These are phyloP conservation scores for Herpetospermum pedunculosum DNA, from an alignment of 306 rosid genomes.

Conservation along the genomic window DNA sequence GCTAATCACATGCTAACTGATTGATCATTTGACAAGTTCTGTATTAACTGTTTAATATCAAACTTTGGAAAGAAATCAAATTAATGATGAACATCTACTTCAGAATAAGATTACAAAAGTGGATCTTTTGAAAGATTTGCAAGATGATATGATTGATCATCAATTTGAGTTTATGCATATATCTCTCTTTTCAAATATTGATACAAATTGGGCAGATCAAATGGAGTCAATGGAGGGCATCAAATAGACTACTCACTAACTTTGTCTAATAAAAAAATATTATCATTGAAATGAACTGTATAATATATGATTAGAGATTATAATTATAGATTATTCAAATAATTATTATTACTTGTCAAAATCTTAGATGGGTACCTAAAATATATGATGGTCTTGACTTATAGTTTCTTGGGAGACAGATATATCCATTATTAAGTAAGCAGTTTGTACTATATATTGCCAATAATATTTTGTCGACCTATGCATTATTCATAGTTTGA, in stretches of 20 bases:
- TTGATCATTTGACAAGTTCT: slow-evolving; percentile 11
- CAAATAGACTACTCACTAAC: slow-evolving; percentile 5
- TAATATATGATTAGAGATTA: not conserved
- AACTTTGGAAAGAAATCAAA: not conserved
- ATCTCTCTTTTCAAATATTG: not conserved
- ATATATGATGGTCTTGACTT: not conserved
- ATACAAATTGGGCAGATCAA: not conserved
- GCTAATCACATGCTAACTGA: slow-evolving; percentile 11
- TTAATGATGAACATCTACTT: not conserved
- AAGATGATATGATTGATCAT: slow-evolving; percentile 4
- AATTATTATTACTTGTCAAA: not conserved
- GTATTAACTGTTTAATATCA: not conserved
- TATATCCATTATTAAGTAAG: not conserved
- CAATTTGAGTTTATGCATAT: not conserved
- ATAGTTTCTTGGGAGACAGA: not conserved
- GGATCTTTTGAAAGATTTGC: not conserved
- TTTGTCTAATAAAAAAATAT: not conserved
- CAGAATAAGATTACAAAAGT: not conserved
- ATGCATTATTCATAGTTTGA: not conserved
- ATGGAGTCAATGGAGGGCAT: not conserved
- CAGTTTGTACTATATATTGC: not conserved
- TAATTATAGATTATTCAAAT: not conserved
- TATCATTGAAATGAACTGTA: not conserved
- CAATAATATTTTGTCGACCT: not conserved
- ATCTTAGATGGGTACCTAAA: not conserved